Evolutionary conservation across 805 yeast species (phyloP), one percentile per base, ranked within the genome.

Genomic region (Clavispora carvajalis): DNA sequence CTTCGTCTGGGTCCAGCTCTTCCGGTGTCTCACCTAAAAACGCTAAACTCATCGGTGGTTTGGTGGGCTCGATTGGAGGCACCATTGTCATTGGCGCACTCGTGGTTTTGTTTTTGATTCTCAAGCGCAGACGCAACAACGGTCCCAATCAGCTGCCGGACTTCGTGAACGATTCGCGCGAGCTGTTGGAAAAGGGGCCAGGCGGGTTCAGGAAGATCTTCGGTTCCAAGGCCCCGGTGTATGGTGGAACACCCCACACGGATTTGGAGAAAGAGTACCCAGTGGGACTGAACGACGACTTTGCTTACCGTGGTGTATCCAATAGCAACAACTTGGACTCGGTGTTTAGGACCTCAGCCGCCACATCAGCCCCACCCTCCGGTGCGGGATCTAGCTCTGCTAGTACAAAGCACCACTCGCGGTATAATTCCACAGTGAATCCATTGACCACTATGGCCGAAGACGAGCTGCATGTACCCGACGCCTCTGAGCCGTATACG

Each of bases 31-130:
- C 55, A 8, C 40, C 40, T 15, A 51, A 49, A 17, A 65, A 62
- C 45, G 56, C 68, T 28, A 66, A 62, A 45, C 53, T 69, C 31
- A 66, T 69, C 17, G 74, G 74, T 3, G 73, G 74, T 1, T 52
- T 69, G 12, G 73, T 69, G n/a, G 74, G 74, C 0, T 65, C 71
- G 2, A 61, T 69, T 18, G 74, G 73, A n/a, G 74, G 74, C 10
- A 58, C 69, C 15, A 59, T 69, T 21, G 55, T 67, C n/a, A 60
- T 69, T 33, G 71, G 69, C 0, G 53, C 57, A 3, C 44, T 66
- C 15, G 71, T 67, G 9, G 56, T 62, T 10, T 44, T 68, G 13
- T 60, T 67, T 39, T 48, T 69, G 28, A 61, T 64, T 43, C 52
- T 66, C 48, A 66, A 58, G 44, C 58, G 53, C 38, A 52, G 68